Conservation (phyloP, 2,329 filamentous ascomycete genomes). For the Fusarium zealandicum region DNA sequence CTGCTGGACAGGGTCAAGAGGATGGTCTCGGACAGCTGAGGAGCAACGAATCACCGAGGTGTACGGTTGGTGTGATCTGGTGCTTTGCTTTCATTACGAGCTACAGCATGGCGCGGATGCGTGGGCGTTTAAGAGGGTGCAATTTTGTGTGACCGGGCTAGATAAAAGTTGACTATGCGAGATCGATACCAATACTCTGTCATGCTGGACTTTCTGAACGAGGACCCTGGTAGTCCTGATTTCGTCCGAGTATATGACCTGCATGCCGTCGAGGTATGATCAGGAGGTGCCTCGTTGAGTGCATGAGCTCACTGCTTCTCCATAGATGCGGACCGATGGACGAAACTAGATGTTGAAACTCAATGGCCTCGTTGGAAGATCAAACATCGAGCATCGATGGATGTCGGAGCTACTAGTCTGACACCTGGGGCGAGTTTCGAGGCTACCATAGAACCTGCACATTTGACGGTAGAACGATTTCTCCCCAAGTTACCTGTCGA, state of each 20-base stretch:
- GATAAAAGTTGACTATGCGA: conserved; percentile 24
- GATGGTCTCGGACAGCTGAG: conserved; percentile 61
- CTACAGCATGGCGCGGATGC: not conserved
- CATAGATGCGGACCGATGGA: too few relatives aligned
- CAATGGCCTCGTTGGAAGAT: too few relatives aligned
- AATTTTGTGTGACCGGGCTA: conserved; percentile 19
- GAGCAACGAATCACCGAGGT: not conserved
- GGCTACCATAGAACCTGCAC: too few relatives aligned
- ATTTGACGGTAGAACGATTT: too few relatives aligned
- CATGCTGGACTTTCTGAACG: not conserved
- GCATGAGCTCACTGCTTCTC: too few relatives aligned
- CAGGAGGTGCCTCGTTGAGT: too few relatives aligned
- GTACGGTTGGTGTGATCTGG: not conserved
- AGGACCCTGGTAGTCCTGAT: not conserved
- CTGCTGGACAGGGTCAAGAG: conserved; percentile 80
- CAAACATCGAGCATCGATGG: too few relatives aligned
- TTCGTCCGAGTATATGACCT: not conserved
- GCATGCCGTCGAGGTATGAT: too few relatives aligned
- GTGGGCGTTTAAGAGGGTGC: conserved; percentile 22
- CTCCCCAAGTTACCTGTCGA: too few relatives aligned
- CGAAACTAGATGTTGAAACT: too few relatives aligned
- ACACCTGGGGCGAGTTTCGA: too few relatives aligned
- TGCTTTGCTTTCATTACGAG: not conserved
- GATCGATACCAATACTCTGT: conserved; percentile 17
- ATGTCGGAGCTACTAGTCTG: too few relatives aligned